Evolutionary conservation across 768 basidiomycete species (phyloP), one percentile per base, ranked within the genome.

Genomic region (Boletus rubescentipes): DNA sequence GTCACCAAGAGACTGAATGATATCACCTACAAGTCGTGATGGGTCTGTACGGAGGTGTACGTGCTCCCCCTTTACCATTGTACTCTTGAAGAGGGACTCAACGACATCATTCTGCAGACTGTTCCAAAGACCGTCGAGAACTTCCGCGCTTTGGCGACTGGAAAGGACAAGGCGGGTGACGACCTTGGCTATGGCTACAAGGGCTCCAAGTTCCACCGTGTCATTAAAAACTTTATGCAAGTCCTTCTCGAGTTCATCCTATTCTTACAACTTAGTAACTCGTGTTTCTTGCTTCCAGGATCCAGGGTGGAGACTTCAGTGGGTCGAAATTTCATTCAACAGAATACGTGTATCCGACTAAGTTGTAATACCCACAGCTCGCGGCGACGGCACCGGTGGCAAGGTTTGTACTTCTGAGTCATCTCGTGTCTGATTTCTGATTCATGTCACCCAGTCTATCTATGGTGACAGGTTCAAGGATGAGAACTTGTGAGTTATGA

Each of bases 241-340:
- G 82, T 64, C 31, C 14, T 42, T 34, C n/a, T 37, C 34, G 40
- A 18, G 23, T 46, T 7, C 23, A 5, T 42, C 46, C 6, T 9
- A 7, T 34, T 11, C 36, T 23, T 15, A 5, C 32, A 4, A 12
- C 8, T 32, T 26, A 29, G 11, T 59, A 9, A 54, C 39, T 54
- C 9, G 5, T 32, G 9, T 23, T 46, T 37, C 31, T 54, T 61
- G 9, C n/a, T 18, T 26, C 34, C 57, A 91, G 91, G 91, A 93
- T 96, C 63, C 95, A 98, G 76, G 95, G 95, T 65, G 96, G 96
- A 75, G 96, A 98, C 76, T 99, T 98, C 75, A 97, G 91, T 89
- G 71, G 63, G 89, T 82, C 20, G 15, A 53, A 11, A 18, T 32
- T 55, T 48, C 10, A 37, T 37, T 32, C 46, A 55, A 61, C 40